These are phyloP conservation scores for Sclerotinia subarctica DNA, from an alignment of 2,329 filamentous ascomycete species.

Conservation along the genomic window DNA sequence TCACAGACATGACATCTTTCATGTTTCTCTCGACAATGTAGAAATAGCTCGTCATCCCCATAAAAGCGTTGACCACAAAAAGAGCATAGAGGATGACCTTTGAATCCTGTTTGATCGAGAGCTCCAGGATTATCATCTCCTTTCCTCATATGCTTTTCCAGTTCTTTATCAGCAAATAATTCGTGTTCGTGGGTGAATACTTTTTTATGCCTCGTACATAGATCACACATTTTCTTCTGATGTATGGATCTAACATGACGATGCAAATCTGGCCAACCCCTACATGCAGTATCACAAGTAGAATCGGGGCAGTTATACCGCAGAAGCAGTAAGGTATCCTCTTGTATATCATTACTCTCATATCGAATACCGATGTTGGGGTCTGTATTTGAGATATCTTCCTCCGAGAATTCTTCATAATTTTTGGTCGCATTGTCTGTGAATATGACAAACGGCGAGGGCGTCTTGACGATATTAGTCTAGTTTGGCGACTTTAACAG, in stretches of 20 bases:
- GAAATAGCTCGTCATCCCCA: constrained; percentile 89
- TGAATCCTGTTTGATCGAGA: constrained; percentile 90
- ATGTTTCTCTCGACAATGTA: constrained; percentile 90
- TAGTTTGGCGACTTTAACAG: constrained; percentile 36
- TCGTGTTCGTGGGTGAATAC: constrained; percentile 98
- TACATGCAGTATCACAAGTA: constrained; percentile 79
- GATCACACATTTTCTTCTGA: constrained; percentile 84
- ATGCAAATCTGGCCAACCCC: constrained; percentile 76
- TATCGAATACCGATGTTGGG: constrained; percentile 89
- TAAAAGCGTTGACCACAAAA: constrained; percentile 94
- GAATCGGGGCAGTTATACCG: constrained; percentile 92
- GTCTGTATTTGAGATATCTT: constrained; percentile 75
- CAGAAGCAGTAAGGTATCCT: constrained; percentile 82
- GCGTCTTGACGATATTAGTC: constrained; percentile 49
- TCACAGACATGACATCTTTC: constrained; percentile 96
- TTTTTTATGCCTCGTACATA: constrained; percentile 93
- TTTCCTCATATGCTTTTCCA: constrained; percentile 82
- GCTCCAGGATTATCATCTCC: constrained; percentile 91
- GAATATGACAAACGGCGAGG: constrained; percentile 83
- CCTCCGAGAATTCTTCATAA: constrained; percentile 75
- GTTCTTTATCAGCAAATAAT: constrained; percentile 75
- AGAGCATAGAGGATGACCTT: constrained; percentile 88
- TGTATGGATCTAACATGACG: constrained; percentile 79
- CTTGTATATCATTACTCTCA: constrained; percentile 81
- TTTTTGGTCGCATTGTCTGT: constrained; percentile 79